Conservation (phyloP, 176 grass and related monocot species). For the Oropetium thomaeum region DNA sequence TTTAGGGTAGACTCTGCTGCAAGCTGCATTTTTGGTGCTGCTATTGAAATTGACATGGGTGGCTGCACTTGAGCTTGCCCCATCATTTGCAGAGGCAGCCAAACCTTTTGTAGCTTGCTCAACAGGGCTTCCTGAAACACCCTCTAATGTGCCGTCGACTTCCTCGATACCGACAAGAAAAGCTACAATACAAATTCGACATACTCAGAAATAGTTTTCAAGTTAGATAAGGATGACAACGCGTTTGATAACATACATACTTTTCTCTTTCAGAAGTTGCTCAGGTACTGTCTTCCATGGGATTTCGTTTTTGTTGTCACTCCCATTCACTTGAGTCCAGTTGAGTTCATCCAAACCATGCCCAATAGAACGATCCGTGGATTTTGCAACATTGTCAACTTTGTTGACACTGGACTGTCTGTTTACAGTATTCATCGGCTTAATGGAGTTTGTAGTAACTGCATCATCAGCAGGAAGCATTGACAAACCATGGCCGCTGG, state of each 20-base stretch:
- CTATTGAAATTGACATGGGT: constrained; percentile 25
- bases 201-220: constrained; percentile 38
- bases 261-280: constrained; percentile 50
- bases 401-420: not conserved
- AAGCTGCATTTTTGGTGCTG: constrained; percentile 28
- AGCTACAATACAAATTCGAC: constrained; percentile 33
- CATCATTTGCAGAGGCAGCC: constrained; percentile 25
- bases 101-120: constrained; percentile 24
- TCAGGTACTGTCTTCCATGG: constrained; percentile 11
- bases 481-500: not conserved
- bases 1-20: constrained; percentile 34
- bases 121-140: constrained; percentile 27
- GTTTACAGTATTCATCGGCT: constrained; percentile 16
- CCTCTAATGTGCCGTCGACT: constrained; percentile 2
- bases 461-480: constrained; percentile 6
- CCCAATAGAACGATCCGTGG: constrained; percentile 24
- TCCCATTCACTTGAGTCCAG: constrained; percentile 33
- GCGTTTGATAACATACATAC: constrained; percentile 50
- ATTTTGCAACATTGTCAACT: not conserved
- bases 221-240: constrained; percentile 32
- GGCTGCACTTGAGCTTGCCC: constrained; percentile 10
- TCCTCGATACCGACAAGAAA: constrained; percentile 45
- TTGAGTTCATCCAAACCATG: constrained; percentile 47
- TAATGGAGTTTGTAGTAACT: not conserved
- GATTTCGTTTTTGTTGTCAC: not conserved